Evolutionary conservation across 2,329 filamentous ascomycete genomes (phyloP), one percentile per base, ranked within the genome.

Genomic region (Fusarium newnesense): DNA sequence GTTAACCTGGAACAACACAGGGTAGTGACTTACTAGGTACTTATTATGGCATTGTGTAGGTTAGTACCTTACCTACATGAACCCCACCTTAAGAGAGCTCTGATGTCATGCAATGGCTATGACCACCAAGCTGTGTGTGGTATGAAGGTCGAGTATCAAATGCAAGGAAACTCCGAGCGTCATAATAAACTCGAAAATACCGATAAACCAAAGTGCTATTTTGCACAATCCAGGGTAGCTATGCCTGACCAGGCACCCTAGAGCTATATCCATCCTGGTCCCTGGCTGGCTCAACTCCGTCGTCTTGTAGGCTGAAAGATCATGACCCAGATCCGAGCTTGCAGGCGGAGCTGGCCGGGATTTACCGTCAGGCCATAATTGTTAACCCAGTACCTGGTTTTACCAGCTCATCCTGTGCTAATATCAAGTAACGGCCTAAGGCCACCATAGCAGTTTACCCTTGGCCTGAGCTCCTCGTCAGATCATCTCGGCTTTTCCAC

Each of bases 401-500:
- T 18, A 15, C 13, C 4, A 15, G 19, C 15, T 3, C 4, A 6
- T 12, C 7, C 1, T 13, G 4, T 5, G 3, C 19, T 1, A 6
- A 8, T 2, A 7, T 4, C 5, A 40, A 34, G 76, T 78, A 78
- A 19, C 47, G 3, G 36, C 30, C 59, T 76, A 78, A 52, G 42
- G 30, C 60, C 16, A 24, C 42, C 39, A 32, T 47, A 28, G 40
- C 40, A 32, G 18, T 37, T 30, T 62, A 44, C 39, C 60, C 60
- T 64, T 65, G 42, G 28, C 65, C 60, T 42, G 59, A 57, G 52
- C 34, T 39, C 57, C 56, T 62, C 58, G 59, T 77, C 76, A 78
- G 76, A 78, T 78, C 76, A 78, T 77, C 68, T 60, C 66, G 70
- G 73, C 50, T 64, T 65, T 68, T 36, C 49, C 65, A 67, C 64